phyloP scores from a whole-genome alignment of 768 basidiomycete species.

The Boletus huronensis region DNA sequence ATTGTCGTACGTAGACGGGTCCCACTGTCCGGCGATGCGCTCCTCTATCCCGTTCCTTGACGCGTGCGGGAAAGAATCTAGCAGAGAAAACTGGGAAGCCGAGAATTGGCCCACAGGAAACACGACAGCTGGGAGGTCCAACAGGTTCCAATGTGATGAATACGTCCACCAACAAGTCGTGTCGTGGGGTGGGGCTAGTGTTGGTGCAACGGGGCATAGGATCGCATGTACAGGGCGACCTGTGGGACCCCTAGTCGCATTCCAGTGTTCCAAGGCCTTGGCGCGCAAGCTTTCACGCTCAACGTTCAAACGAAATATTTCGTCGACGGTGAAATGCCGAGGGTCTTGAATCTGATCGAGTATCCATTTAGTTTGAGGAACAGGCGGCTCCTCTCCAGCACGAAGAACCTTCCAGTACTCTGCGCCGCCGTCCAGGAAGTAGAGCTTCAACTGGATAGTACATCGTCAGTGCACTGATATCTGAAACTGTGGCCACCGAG shows the following conservation, averaged over 20 bases:
- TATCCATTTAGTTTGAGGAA: conserved; percentile 45
- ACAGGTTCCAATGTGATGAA: conserved; percentile 51
- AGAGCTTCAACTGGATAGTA: conserved; percentile 37
- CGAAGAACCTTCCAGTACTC: conserved; percentile 41
- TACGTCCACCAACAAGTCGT: conserved; percentile 49
- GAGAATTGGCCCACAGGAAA: conserved; percentile 43
- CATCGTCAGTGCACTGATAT: conserved; percentile 15
- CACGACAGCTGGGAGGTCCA: conserved; percentile 46
- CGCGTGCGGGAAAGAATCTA: conserved; percentile 11
- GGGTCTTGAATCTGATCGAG: conserved; percentile 38
- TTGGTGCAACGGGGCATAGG: conserved; percentile 45
- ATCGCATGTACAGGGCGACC: conserved; percentile 47
- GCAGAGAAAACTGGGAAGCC: conserved; percentile 20
- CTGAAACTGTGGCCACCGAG: not conserved
- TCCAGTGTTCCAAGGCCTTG: conserved; percentile 44
- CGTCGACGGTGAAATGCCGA: conserved; percentile 37
- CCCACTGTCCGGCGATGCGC: conserved; percentile 38
- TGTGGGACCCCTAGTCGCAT: conserved; percentile 33
- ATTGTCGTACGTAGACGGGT: conserved; percentile 39
- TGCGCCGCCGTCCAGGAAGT: conserved; percentile 47
- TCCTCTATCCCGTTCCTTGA: conserved; percentile 38
- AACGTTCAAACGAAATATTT: conserved; percentile 44
- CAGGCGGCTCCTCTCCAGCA: conserved; percentile 33
- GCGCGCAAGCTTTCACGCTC: conserved; percentile 42
- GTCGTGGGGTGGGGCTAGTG: conserved; percentile 47